Conservation (phyloP, 169 alveolate species). For the Plasmodium sp. region DNA sequence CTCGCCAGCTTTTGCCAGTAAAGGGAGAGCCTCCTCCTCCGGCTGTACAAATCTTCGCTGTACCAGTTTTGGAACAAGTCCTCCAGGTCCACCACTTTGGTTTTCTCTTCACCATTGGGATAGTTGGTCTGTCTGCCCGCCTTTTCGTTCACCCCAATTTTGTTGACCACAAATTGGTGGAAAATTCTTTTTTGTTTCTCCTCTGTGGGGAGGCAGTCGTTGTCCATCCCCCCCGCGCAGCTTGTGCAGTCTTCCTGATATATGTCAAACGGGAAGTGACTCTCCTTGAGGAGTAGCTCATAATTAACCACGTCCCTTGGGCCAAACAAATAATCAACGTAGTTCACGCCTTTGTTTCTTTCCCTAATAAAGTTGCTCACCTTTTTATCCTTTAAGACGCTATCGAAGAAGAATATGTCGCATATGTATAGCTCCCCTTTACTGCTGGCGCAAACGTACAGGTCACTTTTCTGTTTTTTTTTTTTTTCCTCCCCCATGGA, state of each 20-base stretch:
- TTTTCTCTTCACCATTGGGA: background rate
- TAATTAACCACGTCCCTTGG: constrained; percentile 1
- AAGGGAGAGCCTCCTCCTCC: background rate
- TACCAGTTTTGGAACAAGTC: constrained; percentile 8
- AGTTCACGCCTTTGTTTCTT: constrained; percentile 6
- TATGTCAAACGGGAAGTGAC: constrained; percentile 29
- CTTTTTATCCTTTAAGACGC: background rate
- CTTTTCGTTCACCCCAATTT: background rate
- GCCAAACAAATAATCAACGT: constrained; percentile 12
- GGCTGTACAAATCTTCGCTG: constrained; percentile 12
- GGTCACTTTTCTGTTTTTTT: background rate
- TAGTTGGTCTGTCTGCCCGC: background rate
- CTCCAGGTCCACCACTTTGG: background rate
- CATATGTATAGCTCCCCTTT: constrained; percentile 21
- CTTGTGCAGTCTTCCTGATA: background rate
- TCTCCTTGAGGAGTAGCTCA: constrained; percentile 1
- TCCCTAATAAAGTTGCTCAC: background rate
- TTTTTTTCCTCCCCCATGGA: background rate
- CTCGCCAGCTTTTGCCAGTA: constrained; percentile 17
- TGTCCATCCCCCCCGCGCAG: background rate
- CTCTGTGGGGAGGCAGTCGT: background rate
- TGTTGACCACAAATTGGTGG: constrained; percentile 1
- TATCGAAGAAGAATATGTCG: constrained; percentile 8
- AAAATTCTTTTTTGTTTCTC: background rate
- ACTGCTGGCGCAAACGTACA: constrained; percentile 23